These are phyloP conservation scores for Tieghemiomyces parasiticus DNA, from an alignment of 192 early-diverging fungal genomes.

Conservation along the genomic window DNA sequence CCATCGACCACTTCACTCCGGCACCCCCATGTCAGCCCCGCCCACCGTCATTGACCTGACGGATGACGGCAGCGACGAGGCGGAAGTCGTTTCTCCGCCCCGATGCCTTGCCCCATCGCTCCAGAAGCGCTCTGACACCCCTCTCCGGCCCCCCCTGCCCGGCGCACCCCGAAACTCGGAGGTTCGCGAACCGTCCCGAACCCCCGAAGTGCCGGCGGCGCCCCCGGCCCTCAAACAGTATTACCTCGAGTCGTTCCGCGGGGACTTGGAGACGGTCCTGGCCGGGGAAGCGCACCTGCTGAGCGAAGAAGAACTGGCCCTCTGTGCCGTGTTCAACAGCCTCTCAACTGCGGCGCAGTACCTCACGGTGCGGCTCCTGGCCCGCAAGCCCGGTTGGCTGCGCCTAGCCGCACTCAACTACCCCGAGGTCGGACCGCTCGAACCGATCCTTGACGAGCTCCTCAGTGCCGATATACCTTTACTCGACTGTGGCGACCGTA, in stretches of 20 bases:
- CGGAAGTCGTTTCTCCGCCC: too few species aligned
- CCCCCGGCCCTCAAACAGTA: constrained; percentile 2
- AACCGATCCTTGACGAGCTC: background rate
- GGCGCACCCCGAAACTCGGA: too few species aligned
- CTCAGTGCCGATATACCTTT: background rate
- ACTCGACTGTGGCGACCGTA: background rate
- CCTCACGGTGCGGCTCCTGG: background rate
- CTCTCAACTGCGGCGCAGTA: constrained; percentile 1
- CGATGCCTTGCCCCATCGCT: too few species aligned
- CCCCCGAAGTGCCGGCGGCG: too few species aligned
- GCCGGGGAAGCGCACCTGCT: constrained; percentile 2
- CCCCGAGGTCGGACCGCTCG: background rate
- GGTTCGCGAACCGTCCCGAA: too few species aligned
- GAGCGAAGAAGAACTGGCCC: constrained; percentile 3
- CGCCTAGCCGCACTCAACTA: constrained; percentile 2
- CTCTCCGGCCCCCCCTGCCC: too few species aligned
- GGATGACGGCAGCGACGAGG: too few species aligned
- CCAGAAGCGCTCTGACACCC: too few species aligned
- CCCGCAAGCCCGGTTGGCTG: constrained; percentile 3
- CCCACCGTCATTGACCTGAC: too few species aligned
- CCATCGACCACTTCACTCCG: too few species aligned
- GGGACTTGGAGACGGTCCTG: background rate
- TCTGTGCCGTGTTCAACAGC: constrained; percentile 6
- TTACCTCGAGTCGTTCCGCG: constrained; percentile 6
- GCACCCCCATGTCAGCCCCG: too few species aligned